Conservation (phyloP, 129 eudicot species). For the Chrysanthemum lavandulifolium region DNA sequence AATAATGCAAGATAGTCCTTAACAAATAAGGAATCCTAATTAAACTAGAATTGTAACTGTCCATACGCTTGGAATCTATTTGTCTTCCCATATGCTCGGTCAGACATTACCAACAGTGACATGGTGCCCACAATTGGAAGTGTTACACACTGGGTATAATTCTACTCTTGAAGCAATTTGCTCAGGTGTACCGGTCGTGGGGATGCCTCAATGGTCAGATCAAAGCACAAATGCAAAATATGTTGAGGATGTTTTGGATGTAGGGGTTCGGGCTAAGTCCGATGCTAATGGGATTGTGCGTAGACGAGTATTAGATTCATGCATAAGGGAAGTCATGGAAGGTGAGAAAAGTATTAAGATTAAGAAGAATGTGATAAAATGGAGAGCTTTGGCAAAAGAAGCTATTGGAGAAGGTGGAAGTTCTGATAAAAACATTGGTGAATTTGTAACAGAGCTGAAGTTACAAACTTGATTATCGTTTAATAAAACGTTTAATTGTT, state of each 20-base stretch:
- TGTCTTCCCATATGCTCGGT: too few relatives aligned
- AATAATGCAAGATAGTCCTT: too few relatives aligned
- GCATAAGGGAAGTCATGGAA: slow-evolving; percentile 42
- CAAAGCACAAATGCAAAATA: slow-evolving; percentile 39
- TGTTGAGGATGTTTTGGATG: slow-evolving; percentile 42
- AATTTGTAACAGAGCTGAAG: slow-evolving; percentile 34
- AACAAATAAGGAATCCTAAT: too few relatives aligned
- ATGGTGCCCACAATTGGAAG: slow-evolving; percentile 44
- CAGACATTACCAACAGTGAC: neutral
- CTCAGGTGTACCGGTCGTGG: slow-evolving; percentile 39
- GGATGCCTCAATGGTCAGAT: slow-evolving; percentile 40
- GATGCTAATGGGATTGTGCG: slow-evolving; percentile 35
- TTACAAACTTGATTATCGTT: neutral
- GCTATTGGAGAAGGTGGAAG: slow-evolving; percentile 33
- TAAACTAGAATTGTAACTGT: too few relatives aligned
- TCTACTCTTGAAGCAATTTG: slow-evolving; percentile 37
- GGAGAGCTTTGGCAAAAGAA: slow-evolving; percentile 30
- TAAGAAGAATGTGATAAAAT: slow-evolving; percentile 22
- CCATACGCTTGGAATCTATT: too few relatives aligned
- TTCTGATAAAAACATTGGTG: slow-evolving; percentile 34
- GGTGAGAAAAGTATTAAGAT: slow-evolving; percentile 31
- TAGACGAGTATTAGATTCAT: slow-evolving; percentile 21
- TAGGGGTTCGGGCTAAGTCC: slow-evolving; percentile 34
- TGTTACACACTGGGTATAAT: slow-evolving; percentile 43
- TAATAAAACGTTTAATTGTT: neutral